Percentiles rank a stretch among this genome's conserved stretches.
phyloP scores from a whole-genome alignment of 306 rosid species.

The Vigna nakashimae region DNA sequence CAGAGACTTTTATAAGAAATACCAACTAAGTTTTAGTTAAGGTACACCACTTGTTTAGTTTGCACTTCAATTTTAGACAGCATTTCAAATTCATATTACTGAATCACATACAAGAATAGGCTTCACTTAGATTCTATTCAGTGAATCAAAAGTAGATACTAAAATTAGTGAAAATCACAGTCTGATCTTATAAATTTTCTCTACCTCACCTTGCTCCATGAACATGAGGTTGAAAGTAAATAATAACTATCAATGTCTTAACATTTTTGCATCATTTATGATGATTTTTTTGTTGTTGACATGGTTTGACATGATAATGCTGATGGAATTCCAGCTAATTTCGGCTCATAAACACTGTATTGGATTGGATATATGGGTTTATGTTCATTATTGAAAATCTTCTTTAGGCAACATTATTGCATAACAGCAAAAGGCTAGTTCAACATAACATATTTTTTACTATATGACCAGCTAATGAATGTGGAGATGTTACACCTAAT shows the following conservation, averaged over 20 bases:
- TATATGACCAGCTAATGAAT: slow-evolving; percentile 1
- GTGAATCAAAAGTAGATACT: slow-evolving; percentile 2
- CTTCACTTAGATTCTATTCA: background rate
- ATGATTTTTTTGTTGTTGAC: background rate
- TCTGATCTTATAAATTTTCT: background rate
- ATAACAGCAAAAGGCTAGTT: slow-evolving; percentile 4
- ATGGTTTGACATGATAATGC: background rate
- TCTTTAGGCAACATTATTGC: slow-evolving; percentile 21
- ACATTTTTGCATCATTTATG: background rate
- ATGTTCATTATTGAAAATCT: slow-evolving; percentile 12
- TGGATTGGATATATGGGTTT: slow-evolving; percentile 4
- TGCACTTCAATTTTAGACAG: slow-evolving; percentile 1
- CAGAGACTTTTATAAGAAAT: background rate
- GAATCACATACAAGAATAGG: background rate
- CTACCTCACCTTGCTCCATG: slow-evolving; percentile 25
- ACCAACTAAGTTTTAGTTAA: background rate
- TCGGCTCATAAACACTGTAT: background rate
- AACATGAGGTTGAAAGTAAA: slow-evolving; percentile 30
- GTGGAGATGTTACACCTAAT: background rate
- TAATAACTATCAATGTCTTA: slow-evolving; percentile 14
- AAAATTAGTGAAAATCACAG: slow-evolving; percentile 13
- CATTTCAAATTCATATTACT: background rate
- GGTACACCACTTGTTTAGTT: background rate
- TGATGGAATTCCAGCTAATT: slow-evolving; percentile 5
- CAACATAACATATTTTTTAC: background rate